Percentiles rank a stretch among this genome's conserved stretches.
Evolutionary conservation across 2,329 filamentous ascomycete genomes (phyloP).

Genomic region (Teratosphaeria gauchensis): DNA sequence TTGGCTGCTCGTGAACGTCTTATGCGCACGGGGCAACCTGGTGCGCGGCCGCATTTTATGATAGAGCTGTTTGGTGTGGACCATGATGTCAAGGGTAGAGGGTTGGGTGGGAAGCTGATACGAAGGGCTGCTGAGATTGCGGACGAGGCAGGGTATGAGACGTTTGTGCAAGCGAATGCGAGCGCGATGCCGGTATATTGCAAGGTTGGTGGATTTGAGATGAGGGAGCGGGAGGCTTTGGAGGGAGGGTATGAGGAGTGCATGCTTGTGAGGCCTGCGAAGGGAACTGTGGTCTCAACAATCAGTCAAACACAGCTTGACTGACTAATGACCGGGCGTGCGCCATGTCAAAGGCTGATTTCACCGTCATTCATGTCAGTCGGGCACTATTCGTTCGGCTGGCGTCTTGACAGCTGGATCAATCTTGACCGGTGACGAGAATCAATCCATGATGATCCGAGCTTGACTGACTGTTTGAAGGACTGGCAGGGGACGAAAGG

Average conservation of each 20-base stretch:
- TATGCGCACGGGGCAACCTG: constrained; percentile 2
- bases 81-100: constrained; percentile 10
- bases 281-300: too few species aligned
- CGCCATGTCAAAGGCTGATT: too few species aligned
- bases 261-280: constrained; percentile 9
- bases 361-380: too few species aligned
- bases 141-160: constrained; percentile 7
- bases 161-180: constrained; percentile 19
- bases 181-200: constrained; percentile 8
- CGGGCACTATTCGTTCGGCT: too few species aligned
- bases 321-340: too few species aligned
- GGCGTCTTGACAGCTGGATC: too few species aligned
- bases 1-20: constrained; percentile 1
- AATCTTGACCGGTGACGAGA: too few species aligned
- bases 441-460: too few species aligned
- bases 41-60: constrained; percentile 4
- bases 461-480: too few species aligned
- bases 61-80: constrained; percentile 20
- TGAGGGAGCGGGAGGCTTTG: constrained; percentile 3
- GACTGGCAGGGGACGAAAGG: neutral
- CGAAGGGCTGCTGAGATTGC: constrained; percentile 13
- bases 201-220: constrained; percentile 3
- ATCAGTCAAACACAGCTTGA: too few species aligned
- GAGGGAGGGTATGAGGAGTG: constrained; percentile 10
- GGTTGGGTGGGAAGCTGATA: constrained; percentile 13